Conservation (phyloP, 2,329 filamentous ascomycete genomes). For the Pezicula radicicola region DNA sequence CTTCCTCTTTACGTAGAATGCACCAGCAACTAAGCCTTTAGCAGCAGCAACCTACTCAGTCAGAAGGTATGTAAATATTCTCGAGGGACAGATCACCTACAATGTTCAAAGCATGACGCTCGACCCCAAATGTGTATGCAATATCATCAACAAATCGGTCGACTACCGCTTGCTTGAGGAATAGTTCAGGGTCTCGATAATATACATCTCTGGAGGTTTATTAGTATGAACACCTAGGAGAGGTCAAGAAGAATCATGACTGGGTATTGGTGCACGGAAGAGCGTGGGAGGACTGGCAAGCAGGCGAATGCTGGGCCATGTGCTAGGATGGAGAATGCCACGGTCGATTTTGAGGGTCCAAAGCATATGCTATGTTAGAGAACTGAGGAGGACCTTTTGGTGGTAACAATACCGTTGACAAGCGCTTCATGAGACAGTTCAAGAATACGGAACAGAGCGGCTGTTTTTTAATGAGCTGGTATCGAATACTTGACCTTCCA, state of each 20-base stretch:
- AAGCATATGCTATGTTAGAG: not conserved
- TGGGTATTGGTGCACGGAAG: not conserved
- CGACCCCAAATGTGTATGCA: slow-evolving; percentile 64
- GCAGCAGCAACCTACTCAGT: slow-evolving; percentile 63
- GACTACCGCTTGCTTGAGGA: slow-evolving; percentile 65
- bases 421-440: slow-evolving; percentile 59
- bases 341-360: not conserved
- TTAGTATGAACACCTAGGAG: not conserved
- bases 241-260: slow-evolving; percentile 5
- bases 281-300: not conserved
- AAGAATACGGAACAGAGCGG: slow-evolving; percentile 54
- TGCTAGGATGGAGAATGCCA: too few species aligned
- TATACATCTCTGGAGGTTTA: slow-evolving; percentile 65
- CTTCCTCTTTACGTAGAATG: slow-evolving; percentile 42
- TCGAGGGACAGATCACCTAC: slow-evolving; percentile 41
- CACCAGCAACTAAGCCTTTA: slow-evolving; percentile 68
- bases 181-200: slow-evolving; percentile 73
- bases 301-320: not conserved
- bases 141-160: slow-evolving; percentile 73
- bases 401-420: slow-evolving; percentile 49
- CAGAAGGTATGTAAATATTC: slow-evolving; percentile 4
- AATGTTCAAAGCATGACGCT: slow-evolving; percentile 66
- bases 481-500: slow-evolving; percentile 9
- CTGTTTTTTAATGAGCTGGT: slow-evolving; percentile 31
- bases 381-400: slow-evolving; percentile 51